Percentiles rank a stretch among this genome's conserved stretches.
phyloP scores from a whole-genome alignment of 2,329 filamentous ascomycete species.

The Triangularia setosa region DNA sequence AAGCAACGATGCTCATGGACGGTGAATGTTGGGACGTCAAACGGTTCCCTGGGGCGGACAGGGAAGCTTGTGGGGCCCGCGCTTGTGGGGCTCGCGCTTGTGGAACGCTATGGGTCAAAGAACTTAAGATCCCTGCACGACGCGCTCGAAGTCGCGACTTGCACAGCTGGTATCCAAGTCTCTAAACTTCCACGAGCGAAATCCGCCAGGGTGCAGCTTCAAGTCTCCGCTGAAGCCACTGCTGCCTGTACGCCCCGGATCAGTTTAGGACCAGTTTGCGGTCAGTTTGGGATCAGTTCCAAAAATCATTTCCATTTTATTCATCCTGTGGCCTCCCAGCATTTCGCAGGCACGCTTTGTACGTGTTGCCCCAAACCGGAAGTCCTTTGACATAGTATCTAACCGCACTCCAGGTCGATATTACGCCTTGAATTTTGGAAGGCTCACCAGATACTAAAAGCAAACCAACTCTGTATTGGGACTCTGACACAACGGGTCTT shows the following conservation, averaged over 20 bases:
- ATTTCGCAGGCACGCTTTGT: not conserved
- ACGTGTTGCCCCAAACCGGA: not conserved
- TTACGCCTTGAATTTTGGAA: not conserved
- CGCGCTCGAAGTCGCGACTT: not conserved
- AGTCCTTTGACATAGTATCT: not conserved
- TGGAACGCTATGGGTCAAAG: not conserved
- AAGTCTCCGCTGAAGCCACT: not conserved
- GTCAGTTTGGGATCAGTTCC: not conserved
- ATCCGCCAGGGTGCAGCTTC: not conserved
- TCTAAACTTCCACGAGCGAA: not conserved
- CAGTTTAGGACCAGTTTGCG: not conserved
- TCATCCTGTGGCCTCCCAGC: not conserved
- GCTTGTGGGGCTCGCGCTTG: not conserved
- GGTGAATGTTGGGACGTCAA: not conserved
- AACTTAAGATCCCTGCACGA: not conserved
- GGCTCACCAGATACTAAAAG: not conserved
- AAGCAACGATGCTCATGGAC: not conserved
- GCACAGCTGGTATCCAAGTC: not conserved
- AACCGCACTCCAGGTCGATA: not conserved
- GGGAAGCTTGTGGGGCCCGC: not conserved
- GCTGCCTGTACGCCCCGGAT: not conserved
- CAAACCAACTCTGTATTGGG: not conserved
- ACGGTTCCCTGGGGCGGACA: not conserved
- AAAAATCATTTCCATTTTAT: not conserved
- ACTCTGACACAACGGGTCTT: not conserved